phyloP scores from a whole-genome alignment of 208 protist genomes.

The Herpetomonas samuelpessoai region DNA sequence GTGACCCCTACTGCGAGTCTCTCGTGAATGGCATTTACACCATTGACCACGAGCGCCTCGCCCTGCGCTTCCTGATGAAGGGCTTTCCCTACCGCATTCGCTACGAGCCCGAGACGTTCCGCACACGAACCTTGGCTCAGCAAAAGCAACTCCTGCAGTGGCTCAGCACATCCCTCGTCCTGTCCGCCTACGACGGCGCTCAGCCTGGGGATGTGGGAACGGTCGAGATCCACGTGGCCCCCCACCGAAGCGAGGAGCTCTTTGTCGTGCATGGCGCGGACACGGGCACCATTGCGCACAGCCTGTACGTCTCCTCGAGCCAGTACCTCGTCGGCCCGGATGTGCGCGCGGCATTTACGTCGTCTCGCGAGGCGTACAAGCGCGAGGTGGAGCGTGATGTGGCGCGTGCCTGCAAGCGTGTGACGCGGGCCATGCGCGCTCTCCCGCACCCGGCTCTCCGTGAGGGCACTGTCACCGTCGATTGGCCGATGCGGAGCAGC shows the following conservation, averaged over 20 bases:
- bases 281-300: conserved; percentile 38
- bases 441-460: conserved; percentile 55
- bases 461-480: conserved; percentile 35
- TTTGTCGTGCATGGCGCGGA: conserved; percentile 16
- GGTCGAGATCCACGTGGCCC: conserved; percentile 59
- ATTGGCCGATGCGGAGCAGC: conserved; percentile 35
- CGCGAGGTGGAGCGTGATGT: conserved; percentile 23
- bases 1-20: conserved; percentile 37
- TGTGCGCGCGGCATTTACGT: conserved; percentile 24
- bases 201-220: conserved; percentile 24
- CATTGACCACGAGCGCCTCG: conserved; percentile 57
- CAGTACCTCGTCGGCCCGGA: conserved; percentile 41
- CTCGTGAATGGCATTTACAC: conserved; percentile 42
- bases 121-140: conserved; percentile 29
- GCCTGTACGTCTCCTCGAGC: conserved; percentile 49
- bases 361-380: conserved; percentile 15
- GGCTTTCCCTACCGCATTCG: conserved; percentile 56
- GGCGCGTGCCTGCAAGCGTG: conserved; percentile 16
- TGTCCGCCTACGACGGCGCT: conserved; percentile 43
- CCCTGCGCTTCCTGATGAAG: conserved; percentile 44
- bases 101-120: conserved; percentile 48
- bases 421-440: conserved; percentile 36
- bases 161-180: conserved; percentile 67
- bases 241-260: conserved; percentile 50
- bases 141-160: conserved; percentile 69